A percentile compares a stretch with the other conserved stretches of the same genome.
Evolutionary conservation across 208 protist species (phyloP).

Genomic region (Novymonas esmeraldas): DNA sequence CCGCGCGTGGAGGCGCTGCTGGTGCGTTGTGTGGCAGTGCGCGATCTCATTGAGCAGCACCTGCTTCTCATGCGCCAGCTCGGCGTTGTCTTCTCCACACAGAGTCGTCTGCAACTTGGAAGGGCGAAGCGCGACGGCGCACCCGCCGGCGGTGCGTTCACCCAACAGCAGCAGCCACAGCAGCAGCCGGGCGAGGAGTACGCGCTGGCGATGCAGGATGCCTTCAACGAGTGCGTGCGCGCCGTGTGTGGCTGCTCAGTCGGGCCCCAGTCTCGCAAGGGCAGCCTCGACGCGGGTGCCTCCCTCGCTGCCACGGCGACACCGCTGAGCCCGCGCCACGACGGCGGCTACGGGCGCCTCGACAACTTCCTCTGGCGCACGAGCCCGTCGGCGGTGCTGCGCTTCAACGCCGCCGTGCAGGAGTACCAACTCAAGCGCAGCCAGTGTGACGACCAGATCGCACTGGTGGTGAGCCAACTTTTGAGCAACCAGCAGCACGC

Average conservation of each 20-base stretch:
- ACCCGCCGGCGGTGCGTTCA: too few relatives aligned
- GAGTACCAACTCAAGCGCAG: slow-evolving; percentile 50
- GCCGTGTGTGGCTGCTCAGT: slow-evolving; percentile 13
- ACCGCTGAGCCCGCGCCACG: not conserved
- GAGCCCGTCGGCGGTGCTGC: slow-evolving; percentile 27
- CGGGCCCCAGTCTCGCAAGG: not conserved
- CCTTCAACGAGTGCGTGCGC: slow-evolving; percentile 52
- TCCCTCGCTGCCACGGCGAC: not conserved
- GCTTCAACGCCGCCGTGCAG: slow-evolving; percentile 43
- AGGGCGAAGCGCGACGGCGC: slow-evolving; percentile 5
- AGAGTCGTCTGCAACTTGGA: slow-evolving; percentile 19
- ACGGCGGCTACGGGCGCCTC: not conserved
- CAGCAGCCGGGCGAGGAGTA: slow-evolving; percentile 44
- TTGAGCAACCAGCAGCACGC: slow-evolving; percentile 62
- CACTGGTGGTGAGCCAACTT: slow-evolving; percentile 59
- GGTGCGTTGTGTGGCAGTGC: slow-evolving; percentile 41
- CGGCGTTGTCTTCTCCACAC: slow-evolving; percentile 43
- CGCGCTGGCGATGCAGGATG: slow-evolving; percentile 37
- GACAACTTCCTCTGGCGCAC: slow-evolving; percentile 59
- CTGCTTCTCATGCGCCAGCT: slow-evolving; percentile 56
- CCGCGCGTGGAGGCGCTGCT: slow-evolving; percentile 47
- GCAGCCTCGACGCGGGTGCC: not conserved
- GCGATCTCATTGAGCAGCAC: slow-evolving; percentile 55
- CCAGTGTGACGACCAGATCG: slow-evolving; percentile 73
- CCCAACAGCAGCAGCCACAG: slow-evolving; percentile 17